Evolutionary conservation across 208 protist genomes (phyloP).

Genomic region (Polymyxa betae): DNA sequence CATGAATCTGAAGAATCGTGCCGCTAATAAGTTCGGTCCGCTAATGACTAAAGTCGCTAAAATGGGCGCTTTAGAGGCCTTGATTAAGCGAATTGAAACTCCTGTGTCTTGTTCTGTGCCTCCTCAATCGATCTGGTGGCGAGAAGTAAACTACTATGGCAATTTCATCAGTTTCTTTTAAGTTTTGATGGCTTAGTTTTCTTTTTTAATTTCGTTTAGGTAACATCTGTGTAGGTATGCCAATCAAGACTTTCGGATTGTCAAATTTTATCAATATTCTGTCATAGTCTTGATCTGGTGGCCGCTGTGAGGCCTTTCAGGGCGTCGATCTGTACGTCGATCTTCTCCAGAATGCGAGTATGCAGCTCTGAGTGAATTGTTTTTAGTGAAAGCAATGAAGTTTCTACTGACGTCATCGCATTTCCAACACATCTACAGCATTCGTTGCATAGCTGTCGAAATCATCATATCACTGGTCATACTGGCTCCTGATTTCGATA

Average conservation of each 20-base stretch:
- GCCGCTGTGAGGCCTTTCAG: neutral
- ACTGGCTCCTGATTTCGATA: neutral
- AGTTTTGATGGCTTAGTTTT: no score
- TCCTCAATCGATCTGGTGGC: no score
- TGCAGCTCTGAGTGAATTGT: neutral
- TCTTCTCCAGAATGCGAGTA: neutral
- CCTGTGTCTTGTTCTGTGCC: no score
- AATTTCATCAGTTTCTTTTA: no score
- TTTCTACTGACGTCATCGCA: neutral
- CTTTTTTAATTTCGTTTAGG: no score
- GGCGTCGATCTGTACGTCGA: neutral
- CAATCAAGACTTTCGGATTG: neutral
- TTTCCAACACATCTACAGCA: neutral
- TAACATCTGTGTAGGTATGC: neutral
- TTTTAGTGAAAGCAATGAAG: neutral
- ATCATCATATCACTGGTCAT: neutral
- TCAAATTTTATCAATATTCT: neutral
- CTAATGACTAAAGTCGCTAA: no score
- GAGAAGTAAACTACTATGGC: no score
- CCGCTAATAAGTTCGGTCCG: no score
- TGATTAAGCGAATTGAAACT: no score
- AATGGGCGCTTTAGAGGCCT: no score
- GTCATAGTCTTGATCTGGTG: neutral
- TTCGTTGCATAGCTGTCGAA: neutral
- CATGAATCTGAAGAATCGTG: no score